A percentile compares a stretch with the other conserved stretches of the same genome.
Conservation (phyloP, 805 yeast genomes). For the Komagataella kurtzmanii region DNA sequence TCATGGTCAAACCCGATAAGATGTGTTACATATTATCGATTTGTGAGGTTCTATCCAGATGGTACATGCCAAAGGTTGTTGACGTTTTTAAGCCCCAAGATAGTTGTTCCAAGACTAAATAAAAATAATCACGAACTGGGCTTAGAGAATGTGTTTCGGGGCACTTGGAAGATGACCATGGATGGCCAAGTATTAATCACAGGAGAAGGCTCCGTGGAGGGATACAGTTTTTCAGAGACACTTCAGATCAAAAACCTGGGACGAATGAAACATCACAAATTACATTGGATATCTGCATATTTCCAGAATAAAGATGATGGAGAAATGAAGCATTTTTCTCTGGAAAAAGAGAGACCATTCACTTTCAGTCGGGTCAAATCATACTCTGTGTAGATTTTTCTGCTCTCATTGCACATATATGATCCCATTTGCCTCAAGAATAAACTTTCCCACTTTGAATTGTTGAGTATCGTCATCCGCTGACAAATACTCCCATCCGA, state of each 20-base stretch:
- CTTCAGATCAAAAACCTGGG: constrained; percentile 49
- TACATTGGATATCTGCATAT: constrained; percentile 59
- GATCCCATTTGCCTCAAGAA: constrained; percentile 26
- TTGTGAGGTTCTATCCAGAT: constrained; percentile 65
- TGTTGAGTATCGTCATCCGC: constrained; percentile 30
- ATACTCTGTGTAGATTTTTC: constrained; percentile 7
- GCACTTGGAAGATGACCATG: constrained; percentile 44
- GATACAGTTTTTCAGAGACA: constrained; percentile 50
- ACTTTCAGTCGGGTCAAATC: constrained; percentile 54
- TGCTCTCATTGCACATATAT: not conserved
- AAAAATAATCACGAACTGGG: constrained; percentile 16
- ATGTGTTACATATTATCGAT: constrained; percentile 80
- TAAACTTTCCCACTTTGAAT: constrained; percentile 49
- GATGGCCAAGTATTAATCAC: constrained; percentile 39
- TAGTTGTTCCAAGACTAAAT: constrained; percentile 44
- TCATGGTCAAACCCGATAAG: constrained; percentile 68
- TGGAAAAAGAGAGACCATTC: constrained; percentile 68
- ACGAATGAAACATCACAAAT: constrained; percentile 48
- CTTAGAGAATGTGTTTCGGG: constrained; percentile 26
- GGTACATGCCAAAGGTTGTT: constrained; percentile 64
- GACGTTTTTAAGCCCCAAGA: constrained; percentile 57
- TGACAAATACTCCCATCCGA: constrained; percentile 55
- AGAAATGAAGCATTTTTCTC: constrained; percentile 38
- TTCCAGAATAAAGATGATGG: constrained; percentile 42
- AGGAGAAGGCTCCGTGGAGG: constrained; percentile 43